phyloP scores from a whole-genome alignment of 352 stramenopile genomes.

The Phytophthora litchii region DNA sequence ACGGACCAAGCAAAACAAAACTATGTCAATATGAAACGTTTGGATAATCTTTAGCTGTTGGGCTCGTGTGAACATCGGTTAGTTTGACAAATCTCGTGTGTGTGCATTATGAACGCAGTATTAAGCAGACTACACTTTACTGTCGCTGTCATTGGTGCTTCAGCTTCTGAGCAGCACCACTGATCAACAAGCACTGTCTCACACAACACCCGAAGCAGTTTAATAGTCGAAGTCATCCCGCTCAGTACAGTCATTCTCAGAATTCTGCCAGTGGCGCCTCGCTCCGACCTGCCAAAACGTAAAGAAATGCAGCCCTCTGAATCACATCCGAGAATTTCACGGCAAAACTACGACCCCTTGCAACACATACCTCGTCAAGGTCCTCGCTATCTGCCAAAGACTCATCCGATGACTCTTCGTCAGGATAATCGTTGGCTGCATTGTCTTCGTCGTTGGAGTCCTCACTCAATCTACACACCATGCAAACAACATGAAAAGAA shows the following conservation, averaged over 20 bases:
- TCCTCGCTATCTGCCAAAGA: constrained; percentile 39
- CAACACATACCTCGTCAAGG: constrained; percentile 37
- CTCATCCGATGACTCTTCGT: constrained; percentile 74
- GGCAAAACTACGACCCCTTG: constrained; percentile 1
- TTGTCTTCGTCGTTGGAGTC: constrained; percentile 89
- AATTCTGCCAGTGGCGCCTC: constrained; percentile 17
- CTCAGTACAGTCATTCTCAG: constrained; percentile 36
- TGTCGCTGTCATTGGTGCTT: no score
- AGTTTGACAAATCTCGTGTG: no score
- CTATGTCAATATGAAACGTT: no score
- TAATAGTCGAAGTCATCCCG: constrained; percentile 39
- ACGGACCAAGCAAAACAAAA: no score
- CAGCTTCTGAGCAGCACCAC: no score
- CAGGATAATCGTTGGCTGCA: constrained; percentile 80
- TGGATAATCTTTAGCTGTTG: no score
- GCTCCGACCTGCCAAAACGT: constrained; percentile 34
- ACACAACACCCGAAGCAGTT: not conserved
- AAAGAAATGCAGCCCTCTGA: constrained; percentile 19
- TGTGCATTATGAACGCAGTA: no score
- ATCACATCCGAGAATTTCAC: constrained; percentile 8
- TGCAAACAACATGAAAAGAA: constrained; percentile 19
- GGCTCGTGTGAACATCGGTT: no score
- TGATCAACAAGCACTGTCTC: not conserved
- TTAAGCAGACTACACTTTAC: not conserved
- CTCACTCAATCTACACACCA: constrained; percentile 62